Evolutionary conservation across 2,329 filamentous ascomycete genomes (phyloP).

Genomic region (Fulvia fulva): DNA sequence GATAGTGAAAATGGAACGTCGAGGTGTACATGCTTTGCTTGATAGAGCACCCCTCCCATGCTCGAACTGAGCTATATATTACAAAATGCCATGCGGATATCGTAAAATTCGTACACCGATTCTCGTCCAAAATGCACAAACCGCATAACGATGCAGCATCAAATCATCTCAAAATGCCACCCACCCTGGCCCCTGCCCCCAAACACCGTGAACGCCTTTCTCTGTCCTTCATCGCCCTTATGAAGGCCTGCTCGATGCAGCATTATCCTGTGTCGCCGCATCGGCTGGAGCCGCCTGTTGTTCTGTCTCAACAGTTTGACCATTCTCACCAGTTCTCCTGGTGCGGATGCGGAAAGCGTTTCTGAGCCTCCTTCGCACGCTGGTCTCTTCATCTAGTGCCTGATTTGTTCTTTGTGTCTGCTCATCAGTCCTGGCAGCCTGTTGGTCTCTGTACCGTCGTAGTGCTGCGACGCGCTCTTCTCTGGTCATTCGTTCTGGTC

Average conservation of each 20-base stretch:
- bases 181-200: not conserved
- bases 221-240: not conserved
- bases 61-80: not conserved
- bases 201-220: not conserved
- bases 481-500: slow-evolving; percentile 38
- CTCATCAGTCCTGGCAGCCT: slow-evolving; percentile 9
- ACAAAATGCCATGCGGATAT: not conserved
- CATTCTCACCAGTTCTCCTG: slow-evolving; percentile 32
- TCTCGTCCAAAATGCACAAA: not conserved
- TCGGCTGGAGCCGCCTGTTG: not conserved
- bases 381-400: slow-evolving; percentile 20
- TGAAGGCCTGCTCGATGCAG: not conserved
- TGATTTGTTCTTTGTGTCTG: slow-evolving; percentile 2
- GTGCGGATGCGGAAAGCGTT: slow-evolving; percentile 30
- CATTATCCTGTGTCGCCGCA: not conserved
- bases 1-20: not conserved
- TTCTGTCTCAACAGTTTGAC: not conserved
- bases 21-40: not conserved
- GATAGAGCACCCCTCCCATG: not conserved
- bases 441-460: slow-evolving; percentile 33
- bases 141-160: not conserved
- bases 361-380: slow-evolving; percentile 21
- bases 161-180: not conserved
- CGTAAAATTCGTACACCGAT: not conserved
- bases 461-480: slow-evolving; percentile 44